Percentiles rank a stretch among this genome's conserved stretches.
These are phyloP conservation scores for Saccharomycopsis sp. DNA, from an alignment of 805 yeast genomes.

Conservation along the genomic window DNA sequence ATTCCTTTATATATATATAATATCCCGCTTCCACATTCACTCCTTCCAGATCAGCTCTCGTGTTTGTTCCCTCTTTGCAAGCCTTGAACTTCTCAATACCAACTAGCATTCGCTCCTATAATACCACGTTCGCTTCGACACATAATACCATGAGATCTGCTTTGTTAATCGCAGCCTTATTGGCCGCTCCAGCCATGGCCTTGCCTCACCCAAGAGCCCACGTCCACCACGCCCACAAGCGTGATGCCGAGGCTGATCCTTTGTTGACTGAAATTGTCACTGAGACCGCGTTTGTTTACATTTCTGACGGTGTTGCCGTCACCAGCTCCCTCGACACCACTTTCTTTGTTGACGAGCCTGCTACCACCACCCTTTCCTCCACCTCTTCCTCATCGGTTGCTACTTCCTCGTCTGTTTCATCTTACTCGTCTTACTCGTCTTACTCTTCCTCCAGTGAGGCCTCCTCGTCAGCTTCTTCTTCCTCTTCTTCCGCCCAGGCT, in stretches of 20 bases:
- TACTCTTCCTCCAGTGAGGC: constrained; percentile 7
- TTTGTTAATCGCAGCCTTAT: constrained; percentile 20
- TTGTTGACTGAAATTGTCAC: constrained; percentile 43
- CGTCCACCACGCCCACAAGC: constrained; percentile 20
- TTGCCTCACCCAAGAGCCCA: constrained; percentile 1
- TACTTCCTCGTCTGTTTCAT: constrained; percentile 28
- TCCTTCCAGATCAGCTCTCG: neutral
- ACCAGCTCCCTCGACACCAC: constrained; percentile 29
- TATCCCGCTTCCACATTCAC: neutral
- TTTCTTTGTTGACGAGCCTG: constrained; percentile 20
- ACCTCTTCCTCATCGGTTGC: constrained; percentile 26
- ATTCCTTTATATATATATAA: neutral
- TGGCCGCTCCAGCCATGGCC: constrained; percentile 18
- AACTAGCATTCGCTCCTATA: neutral
- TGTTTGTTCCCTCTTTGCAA: too few relatives aligned
- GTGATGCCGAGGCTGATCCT: constrained; percentile 28
- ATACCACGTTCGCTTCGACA: neutral
- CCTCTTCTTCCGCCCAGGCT: constrained; percentile 26
- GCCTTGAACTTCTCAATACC: neutral
- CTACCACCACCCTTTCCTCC: constrained; percentile 22
- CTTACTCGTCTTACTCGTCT: constrained; percentile 27
- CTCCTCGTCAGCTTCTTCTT: constrained; percentile 21
- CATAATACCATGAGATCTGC: neutral
- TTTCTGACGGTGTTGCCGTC: constrained; percentile 10
- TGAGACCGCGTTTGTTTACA: constrained; percentile 47